These are phyloP conservation scores for Juglanconis sp. DNA, from an alignment of 2,329 filamentous ascomycete species.

Conservation along the genomic window DNA sequence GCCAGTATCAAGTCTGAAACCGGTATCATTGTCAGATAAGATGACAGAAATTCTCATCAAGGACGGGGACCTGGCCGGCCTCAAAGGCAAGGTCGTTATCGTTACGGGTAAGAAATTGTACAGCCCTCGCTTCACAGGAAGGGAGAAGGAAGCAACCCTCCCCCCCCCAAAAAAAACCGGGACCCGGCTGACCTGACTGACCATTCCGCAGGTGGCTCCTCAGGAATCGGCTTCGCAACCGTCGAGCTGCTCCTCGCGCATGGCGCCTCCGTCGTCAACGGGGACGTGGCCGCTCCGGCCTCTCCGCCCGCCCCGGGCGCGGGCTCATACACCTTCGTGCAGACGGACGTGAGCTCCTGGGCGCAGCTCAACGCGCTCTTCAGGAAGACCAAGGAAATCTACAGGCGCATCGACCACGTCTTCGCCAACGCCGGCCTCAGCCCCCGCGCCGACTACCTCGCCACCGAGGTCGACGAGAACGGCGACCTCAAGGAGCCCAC, in stretches of 20 bases:
- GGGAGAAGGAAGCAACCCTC: not conserved
- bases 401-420: slow-evolving; percentile 74
- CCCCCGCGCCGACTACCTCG: slow-evolving; percentile 43
- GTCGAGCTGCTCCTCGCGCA: slow-evolving; percentile 46
- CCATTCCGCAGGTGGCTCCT: slow-evolving; percentile 45
- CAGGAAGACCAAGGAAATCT: slow-evolving; percentile 50
- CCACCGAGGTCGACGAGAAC: slow-evolving; percentile 44
- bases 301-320: slow-evolving; percentile 20
- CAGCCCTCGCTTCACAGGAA: not conserved
- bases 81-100: slow-evolving; percentile 50
- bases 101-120: slow-evolving; percentile 34
- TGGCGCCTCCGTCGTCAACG: slow-evolving; percentile 53
- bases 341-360: slow-evolving; percentile 50
- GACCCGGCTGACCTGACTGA: not conserved
- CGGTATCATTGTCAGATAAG: slow-evolving; percentile 6
- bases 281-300: slow-evolving; percentile 46
- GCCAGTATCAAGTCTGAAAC: not conserved
- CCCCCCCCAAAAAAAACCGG: not conserved
- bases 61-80: slow-evolving; percentile 37
- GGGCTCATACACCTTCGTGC: slow-evolving; percentile 36
- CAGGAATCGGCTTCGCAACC: slow-evolving; percentile 59
- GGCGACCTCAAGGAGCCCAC: slow-evolving; percentile 46
- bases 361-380: slow-evolving; percentile 48
- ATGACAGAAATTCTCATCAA: slow-evolving; percentile 46
- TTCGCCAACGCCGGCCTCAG: slow-evolving; percentile 64